Conservation (phyloP, 2,329 filamentous ascomycete species). For the Paecilomyces niveus region DNA sequence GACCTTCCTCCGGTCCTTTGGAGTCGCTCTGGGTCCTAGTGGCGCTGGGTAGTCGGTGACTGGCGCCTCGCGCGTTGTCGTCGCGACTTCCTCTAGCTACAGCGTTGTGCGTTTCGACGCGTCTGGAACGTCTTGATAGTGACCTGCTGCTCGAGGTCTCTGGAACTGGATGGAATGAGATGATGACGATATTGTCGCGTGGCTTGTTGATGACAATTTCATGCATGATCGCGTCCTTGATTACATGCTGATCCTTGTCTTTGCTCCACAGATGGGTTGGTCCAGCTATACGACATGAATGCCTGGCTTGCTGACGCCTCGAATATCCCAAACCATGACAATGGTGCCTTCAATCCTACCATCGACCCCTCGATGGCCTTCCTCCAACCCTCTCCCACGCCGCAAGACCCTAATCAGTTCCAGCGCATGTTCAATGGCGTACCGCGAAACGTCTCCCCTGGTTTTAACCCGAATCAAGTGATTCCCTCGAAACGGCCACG, state of each 20-base stretch:
- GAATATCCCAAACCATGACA: slow-evolving; percentile 41
- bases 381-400: slow-evolving; percentile 38
- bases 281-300: slow-evolving; percentile 43
- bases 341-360: slow-evolving; percentile 41
- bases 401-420: slow-evolving; percentile 47
- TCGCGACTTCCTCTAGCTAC: slow-evolving; percentile 12
- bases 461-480: slow-evolving; percentile 72
- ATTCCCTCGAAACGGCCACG: slow-evolving; percentile 85
- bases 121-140: slow-evolving; percentile 7
- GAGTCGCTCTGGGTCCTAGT: slow-evolving; percentile 1
- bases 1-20: neutral
- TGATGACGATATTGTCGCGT: slow-evolving; percentile 1
- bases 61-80: slow-evolving; percentile 17
- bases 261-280: slow-evolving; percentile 39
- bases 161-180: slow-evolving; percentile 1
- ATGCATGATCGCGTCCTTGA: neutral
- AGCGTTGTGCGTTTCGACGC: slow-evolving; percentile 14
- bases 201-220: slow-evolving; percentile 3
- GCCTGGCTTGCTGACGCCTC: slow-evolving; percentile 44
- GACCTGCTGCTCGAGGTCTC: neutral
- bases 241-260: slow-evolving; percentile 16
- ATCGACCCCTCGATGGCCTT: slow-evolving; percentile 43
- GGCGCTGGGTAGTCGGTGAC: slow-evolving; percentile 5
- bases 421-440: slow-evolving; percentile 71
- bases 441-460: slow-evolving; percentile 75